Percentiles rank a stretch among this genome's conserved stretches.
These are phyloP conservation scores for Coemansia sp. DNA, from an alignment of 192 early-diverging fungal genomes.

Conservation along the genomic window DNA sequence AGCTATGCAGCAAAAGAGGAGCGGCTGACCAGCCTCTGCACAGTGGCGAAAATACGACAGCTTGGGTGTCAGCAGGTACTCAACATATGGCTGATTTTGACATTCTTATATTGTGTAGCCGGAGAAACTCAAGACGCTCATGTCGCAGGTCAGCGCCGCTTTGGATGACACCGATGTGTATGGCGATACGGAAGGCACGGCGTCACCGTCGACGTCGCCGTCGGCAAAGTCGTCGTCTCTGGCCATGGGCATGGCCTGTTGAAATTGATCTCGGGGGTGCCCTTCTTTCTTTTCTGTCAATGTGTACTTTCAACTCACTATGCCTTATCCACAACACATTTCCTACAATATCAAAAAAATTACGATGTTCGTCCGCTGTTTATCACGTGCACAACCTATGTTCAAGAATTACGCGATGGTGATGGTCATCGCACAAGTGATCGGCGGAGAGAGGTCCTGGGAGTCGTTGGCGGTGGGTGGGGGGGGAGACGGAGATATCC, in stretches of 20 bases:
- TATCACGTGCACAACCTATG: neutral
- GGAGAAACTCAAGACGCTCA: constrained; percentile 46
- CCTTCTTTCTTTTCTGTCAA: neutral
- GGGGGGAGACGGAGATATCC: neutral
- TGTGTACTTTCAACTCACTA: neutral
- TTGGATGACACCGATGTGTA: constrained; percentile 39
- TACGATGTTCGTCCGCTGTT: neutral
- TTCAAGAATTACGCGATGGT: neutral
- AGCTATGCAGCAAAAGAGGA: neutral
- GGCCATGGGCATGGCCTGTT: constrained; percentile 29
- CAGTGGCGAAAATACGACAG: neutral
- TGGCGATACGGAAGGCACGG: constrained; percentile 11
- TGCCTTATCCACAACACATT: neutral
- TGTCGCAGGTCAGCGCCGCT: constrained; percentile 50
- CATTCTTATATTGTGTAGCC: constrained; percentile 22
- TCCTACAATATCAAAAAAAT: neutral
- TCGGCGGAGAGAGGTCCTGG: neutral
- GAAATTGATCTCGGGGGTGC: neutral
- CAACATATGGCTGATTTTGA: neutral
- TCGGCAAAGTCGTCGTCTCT: constrained; percentile 11
- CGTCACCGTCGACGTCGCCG: constrained; percentile 11
- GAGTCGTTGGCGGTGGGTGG: neutral
- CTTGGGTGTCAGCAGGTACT: neutral
- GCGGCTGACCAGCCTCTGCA: neutral
- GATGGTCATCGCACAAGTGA: neutral